These are phyloP conservation scores for Metschnikowia baotianmanensis DNA, from an alignment of 805 yeast genomes.

Conservation along the genomic window DNA sequence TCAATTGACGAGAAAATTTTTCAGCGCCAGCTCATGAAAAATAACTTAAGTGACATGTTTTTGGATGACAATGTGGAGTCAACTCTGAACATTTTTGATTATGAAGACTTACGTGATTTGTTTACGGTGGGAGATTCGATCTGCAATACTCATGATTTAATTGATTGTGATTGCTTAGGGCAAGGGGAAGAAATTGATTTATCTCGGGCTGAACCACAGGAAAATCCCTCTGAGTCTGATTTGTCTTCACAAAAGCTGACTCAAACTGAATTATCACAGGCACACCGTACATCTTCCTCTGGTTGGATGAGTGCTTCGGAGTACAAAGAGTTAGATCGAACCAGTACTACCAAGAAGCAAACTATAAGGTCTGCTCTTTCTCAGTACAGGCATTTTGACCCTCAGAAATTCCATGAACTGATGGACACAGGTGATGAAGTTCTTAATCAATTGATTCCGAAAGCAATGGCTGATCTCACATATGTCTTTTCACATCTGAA, in stretches of 20 bases:
- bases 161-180: conserved; percentile 63
- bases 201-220: neutral
- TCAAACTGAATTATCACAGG: conserved; percentile 2
- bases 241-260: neutral
- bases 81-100: conserved; percentile 65
- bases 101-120: conserved; percentile 67
- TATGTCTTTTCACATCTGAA: conserved; percentile 14
- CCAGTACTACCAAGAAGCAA: conserved; percentile 29
- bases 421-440: conserved; percentile 16
- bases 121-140: conserved; percentile 55
- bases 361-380: conserved; percentile 57
- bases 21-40: conserved; percentile 86
- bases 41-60: conserved; percentile 72
- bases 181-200: conserved; percentile 35
- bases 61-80: conserved; percentile 40
- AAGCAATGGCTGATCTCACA: conserved; percentile 12
- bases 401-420: conserved; percentile 22
- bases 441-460: conserved; percentile 11
- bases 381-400: conserved; percentile 64
- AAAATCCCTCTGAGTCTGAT: neutral
- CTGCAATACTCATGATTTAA: conserved; percentile 76
- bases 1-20: conserved; percentile 91
- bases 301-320: conserved; percentile 60
- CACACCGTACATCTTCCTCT: conserved; percentile 10
- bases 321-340: conserved; percentile 29